Percentiles rank a stretch among this genome's conserved stretches.
Conservation (phyloP, 176 grass and related monocot genomes). For the Ananas comosus region DNA sequence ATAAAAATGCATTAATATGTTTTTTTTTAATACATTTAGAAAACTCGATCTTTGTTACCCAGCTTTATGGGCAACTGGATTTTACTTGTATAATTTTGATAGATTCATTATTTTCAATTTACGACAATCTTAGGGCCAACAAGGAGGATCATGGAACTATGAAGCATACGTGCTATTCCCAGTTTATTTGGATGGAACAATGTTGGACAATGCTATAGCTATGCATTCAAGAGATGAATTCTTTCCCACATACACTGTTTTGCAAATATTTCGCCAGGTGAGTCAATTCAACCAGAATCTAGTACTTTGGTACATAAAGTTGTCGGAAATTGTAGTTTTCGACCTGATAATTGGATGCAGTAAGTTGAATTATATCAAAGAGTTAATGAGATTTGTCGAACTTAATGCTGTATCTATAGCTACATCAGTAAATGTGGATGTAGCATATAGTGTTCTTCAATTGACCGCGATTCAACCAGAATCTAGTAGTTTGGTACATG, state of each 20-base stretch:
- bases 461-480: background rate
- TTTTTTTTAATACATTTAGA: too few species aligned
- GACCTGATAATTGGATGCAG: background rate
- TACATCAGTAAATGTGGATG: too few species aligned
- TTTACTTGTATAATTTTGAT: background rate
- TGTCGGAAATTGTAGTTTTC: constrained; percentile 2
- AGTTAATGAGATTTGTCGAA: background rate
- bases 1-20: too few species aligned
- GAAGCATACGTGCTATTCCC: constrained; percentile 95
- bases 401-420: background rate
- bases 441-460: too few species aligned
- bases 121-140: constrained; percentile 42
- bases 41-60: background rate
- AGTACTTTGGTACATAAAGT: background rate
- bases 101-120: background rate
- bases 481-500: too few species aligned
- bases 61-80: background rate
- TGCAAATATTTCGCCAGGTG: constrained; percentile 76
- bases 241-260: constrained; percentile 44
- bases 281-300: constrained; percentile 8
- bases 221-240: constrained; percentile 84
- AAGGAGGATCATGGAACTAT: constrained; percentile 62
- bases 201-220: constrained; percentile 60
- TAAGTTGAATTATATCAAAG: background rate
- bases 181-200: constrained; percentile 78